Evolutionary conservation across 768 basidiomycete genomes (phyloP), one percentile per base, ranked within the genome.

Genomic region (Polyporus arcularius): DNA sequence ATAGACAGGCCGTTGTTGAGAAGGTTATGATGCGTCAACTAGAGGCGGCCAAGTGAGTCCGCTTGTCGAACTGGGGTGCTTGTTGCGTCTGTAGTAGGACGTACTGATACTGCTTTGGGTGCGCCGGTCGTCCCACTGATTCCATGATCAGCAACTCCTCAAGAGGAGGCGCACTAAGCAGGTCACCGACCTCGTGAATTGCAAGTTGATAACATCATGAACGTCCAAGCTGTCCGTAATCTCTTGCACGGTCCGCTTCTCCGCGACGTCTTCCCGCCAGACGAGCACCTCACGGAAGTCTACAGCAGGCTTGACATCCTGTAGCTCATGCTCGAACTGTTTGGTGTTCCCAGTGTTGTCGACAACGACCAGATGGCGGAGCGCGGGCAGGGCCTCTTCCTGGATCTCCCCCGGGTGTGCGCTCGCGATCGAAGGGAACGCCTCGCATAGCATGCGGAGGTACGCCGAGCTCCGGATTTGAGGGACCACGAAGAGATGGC

Each of bases 41-140:
- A 51, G 16, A 30, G 21, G 18, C 12, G 2, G 55, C 18, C 52
- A 11, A 18, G 18, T 55, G 18, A 57, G 43, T 28, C 12, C 21
- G 46, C 39, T 35, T 11, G 11, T 35, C 21, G 8, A 26, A 28
- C n/a, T 26, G 4, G 14, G 28, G 1, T 4, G 8, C 18, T 8
- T 28, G 26, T 10, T 2, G 21, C 9, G 7, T 28, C 26, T 48
- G 46, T 14, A 7, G 21, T 26, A 26, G 21, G 6, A 75, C 81
- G 21, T 70, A 92, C 91, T 26, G 91, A 90, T 55, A 92, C 92
- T 16, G 90, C 92, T 72, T 94, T 94, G 0, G 92, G 91, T 0
- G 78, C 70, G 14, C 90, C 92, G 2, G 92, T 92, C 10, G 92
- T 92, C 4, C 90, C 90, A 65, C 91, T 92, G 38, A 14, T 26